Percentiles rank a stretch among this genome's conserved stretches.
phyloP scores from a whole-genome alignment of 768 basidiomycete species.

The Lactarius evosmus region DNA sequence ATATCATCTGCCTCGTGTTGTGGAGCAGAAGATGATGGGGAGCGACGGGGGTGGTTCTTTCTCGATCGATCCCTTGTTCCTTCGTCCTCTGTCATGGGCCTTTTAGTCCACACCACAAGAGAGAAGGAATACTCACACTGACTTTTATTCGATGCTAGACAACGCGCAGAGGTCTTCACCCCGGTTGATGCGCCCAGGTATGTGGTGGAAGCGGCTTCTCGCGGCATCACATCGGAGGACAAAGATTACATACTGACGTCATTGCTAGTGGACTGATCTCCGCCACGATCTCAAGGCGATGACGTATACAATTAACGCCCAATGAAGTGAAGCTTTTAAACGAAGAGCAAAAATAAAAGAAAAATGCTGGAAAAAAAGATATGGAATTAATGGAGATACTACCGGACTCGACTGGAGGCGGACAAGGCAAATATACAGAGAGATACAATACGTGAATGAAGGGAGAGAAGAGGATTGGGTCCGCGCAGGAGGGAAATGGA shows the following conservation, averaged over 20 bases:
- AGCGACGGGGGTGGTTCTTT: slow-evolving; percentile 20
- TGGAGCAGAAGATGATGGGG: slow-evolving; percentile 26
- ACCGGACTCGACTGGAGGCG: not conserved
- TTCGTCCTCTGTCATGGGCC: not conserved
- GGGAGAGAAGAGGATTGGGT: not conserved
- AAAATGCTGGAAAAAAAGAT: too few relatives aligned
- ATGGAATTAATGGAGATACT: not conserved
- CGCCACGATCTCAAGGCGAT: slow-evolving; percentile 27
- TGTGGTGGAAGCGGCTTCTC: slow-evolving; percentile 28
- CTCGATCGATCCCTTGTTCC: slow-evolving; percentile 17
- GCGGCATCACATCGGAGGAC: not conserved
- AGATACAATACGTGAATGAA: not conserved
- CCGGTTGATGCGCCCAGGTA: slow-evolving; percentile 86
- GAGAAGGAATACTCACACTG: not conserved
- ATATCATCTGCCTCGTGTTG: slow-evolving; percentile 19
- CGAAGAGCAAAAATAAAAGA: not conserved
- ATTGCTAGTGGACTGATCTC: slow-evolving; percentile 28
- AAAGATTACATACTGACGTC: slow-evolving; percentile 24
- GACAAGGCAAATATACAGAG: not conserved
- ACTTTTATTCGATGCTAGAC: not conserved
- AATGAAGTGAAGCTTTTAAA: not conserved
- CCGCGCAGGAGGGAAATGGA: not conserved
- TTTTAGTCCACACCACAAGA: not conserved
- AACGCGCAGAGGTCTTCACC: slow-evolving; percentile 67
- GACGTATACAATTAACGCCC: slow-evolving; percentile 16